phyloP scores from a whole-genome alignment of 2,329 filamentous ascomycete species.

The Conoideocrella luteorostrata region DNA sequence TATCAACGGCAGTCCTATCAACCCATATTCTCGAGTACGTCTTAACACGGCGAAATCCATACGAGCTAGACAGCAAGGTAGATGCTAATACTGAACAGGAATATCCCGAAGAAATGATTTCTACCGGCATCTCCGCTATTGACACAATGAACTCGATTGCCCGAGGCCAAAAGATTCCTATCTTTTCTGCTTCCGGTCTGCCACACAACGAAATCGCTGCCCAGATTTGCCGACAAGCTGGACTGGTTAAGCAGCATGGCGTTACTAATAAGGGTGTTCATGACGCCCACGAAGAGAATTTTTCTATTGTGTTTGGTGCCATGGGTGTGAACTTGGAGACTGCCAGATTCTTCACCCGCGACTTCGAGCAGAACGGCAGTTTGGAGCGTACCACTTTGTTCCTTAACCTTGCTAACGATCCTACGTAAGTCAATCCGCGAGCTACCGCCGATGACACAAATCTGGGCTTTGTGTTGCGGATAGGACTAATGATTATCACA shows the following conservation, averaged over 20 bases:
- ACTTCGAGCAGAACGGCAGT: slow-evolving; percentile 98
- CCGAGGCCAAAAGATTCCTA: slow-evolving; percentile 98
- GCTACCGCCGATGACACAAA: no score
- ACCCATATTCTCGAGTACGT: slow-evolving; percentile 86
- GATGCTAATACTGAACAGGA: slow-evolving; percentile 49
- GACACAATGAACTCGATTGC: slow-evolving; percentile 98
- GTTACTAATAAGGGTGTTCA: slow-evolving; percentile 88
- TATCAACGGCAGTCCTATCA: slow-evolving; percentile 98
- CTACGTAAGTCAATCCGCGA: slow-evolving; percentile 85
- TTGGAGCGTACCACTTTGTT: slow-evolving; percentile 96
- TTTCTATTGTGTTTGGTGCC: slow-evolving; percentile 97
- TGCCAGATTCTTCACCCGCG: slow-evolving; percentile 93
- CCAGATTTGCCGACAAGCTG: slow-evolving; percentile 95
- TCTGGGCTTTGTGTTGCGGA: background rate
- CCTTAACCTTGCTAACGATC: slow-evolving; percentile 98
- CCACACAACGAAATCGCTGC: slow-evolving; percentile 99
- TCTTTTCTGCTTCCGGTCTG: slow-evolving; percentile 96
- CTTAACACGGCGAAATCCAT: background rate
- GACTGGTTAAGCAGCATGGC: slow-evolving; percentile 74
- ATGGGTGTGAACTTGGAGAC: slow-evolving; percentile 99
- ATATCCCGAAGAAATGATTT: slow-evolving; percentile 99
- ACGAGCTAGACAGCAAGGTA: background rate
- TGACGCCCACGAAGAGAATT: slow-evolving; percentile 97
- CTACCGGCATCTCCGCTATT: slow-evolving; percentile 97
- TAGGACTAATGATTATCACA: slow-evolving; percentile 27